phyloP scores from a whole-genome alignment of 2,329 filamentous ascomycete species.

The Bipolaris bicolor region DNA sequence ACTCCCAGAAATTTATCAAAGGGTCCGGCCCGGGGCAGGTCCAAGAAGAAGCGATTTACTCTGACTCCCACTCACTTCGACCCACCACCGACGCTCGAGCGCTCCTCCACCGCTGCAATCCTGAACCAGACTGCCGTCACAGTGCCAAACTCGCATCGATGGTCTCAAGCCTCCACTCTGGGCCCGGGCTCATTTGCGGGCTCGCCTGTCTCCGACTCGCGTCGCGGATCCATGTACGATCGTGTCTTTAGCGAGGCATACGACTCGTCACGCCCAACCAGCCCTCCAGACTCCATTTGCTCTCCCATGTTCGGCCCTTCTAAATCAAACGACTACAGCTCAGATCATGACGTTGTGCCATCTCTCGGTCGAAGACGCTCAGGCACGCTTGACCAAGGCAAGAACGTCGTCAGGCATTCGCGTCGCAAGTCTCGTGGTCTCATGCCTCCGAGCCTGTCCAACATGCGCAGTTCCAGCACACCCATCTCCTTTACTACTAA shows the following conservation, averaged over 20 bases:
- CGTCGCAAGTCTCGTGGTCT: conserved; percentile 36
- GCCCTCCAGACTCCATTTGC: conserved; percentile 73
- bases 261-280: conserved; percentile 77
- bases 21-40: conserved; percentile 58
- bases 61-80: conserved; percentile 61
- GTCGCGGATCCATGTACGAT: conserved; percentile 79
- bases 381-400: conserved; percentile 9
- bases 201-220: conserved; percentile 76
- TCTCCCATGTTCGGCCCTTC: conserved; percentile 65
- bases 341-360: conserved; percentile 22
- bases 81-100: conserved; percentile 50
- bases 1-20: conserved; percentile 54
- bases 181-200: conserved; percentile 76
- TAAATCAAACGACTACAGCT: conserved; percentile 30
- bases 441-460: conserved; percentile 38
- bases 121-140: conserved; percentile 68
- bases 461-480: conserved; percentile 42
- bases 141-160: conserved; percentile 63
- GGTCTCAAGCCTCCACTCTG: conserved; percentile 70
- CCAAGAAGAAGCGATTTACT: conserved; percentile 72
- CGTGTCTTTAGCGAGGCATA: conserved; percentile 64
- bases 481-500: conserved; percentile 43
- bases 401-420: conserved; percentile 15
- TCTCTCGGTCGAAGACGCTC: conserved; percentile 8
- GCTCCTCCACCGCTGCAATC: conserved; percentile 61